phyloP scores from a whole-genome alignment of 2,329 filamentous ascomycete genomes.

The Penicillium janthinellum region DNA sequence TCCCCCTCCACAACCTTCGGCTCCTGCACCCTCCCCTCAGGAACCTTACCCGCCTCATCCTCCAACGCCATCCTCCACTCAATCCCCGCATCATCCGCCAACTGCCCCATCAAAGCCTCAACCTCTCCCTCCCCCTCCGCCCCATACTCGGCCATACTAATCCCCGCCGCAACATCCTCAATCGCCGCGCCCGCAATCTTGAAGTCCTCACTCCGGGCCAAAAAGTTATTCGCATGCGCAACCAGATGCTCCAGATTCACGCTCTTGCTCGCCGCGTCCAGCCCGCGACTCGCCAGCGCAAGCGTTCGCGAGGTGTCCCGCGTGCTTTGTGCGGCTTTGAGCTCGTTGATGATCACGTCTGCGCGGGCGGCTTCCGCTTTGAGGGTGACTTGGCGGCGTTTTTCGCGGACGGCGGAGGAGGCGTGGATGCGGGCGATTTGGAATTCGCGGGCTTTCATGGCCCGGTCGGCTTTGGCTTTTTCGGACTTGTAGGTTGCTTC shows the following conservation, averaged over 20 bases:
- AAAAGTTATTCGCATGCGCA: conserved; percentile 47
- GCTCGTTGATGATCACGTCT: conserved; percentile 53
- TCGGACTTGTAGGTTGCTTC: conserved; percentile 51
- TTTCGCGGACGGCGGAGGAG: conserved; percentile 49
- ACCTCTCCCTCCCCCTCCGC: conserved; percentile 47
- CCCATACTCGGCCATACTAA: conserved; percentile 49
- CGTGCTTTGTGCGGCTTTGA: conserved; percentile 51
- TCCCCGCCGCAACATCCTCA: conserved; percentile 44
- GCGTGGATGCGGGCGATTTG: conserved; percentile 54
- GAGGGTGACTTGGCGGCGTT: conserved; percentile 49
- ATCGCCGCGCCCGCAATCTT: conserved; percentile 47
- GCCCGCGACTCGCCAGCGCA: conserved; percentile 47
- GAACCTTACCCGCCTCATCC: conserved; percentile 38
- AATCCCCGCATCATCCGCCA: conserved; percentile 48
- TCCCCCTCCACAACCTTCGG: conserved; percentile 29
- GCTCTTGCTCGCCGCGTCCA: conserved; percentile 48
- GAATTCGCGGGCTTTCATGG: conserved; percentile 52
- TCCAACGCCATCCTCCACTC: conserved; percentile 45
- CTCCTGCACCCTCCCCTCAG: conserved; percentile 43
- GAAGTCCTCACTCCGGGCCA: conserved; percentile 46
- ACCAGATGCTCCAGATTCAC: conserved; percentile 50
- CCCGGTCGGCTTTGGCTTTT: conserved; percentile 51
- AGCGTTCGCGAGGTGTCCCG: conserved; percentile 50
- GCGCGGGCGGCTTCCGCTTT: conserved; percentile 50
- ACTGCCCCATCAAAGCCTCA: conserved; percentile 47